Base-by-base conservation (phyloP, 2,329 filamentous ascomycete genomes). In the Calonectria montana region DNA sequence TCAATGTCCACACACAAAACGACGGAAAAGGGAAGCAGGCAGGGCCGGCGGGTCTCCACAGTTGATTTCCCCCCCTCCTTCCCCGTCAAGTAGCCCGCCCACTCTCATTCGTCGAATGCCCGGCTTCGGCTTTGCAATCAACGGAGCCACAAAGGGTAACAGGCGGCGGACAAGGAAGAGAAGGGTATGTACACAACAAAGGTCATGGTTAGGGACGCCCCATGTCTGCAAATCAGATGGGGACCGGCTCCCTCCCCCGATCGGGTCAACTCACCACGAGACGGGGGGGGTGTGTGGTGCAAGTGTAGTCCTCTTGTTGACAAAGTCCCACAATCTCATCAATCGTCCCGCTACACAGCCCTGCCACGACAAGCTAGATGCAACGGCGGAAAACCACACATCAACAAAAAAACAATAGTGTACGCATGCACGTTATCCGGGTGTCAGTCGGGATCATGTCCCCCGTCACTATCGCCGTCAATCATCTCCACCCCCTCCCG, bases 51-150 rank as follows among this genome's bases (percentile, higher is more conserved):
- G 23, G 13, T 23, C 68, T 55, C 64, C 55, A 69, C 65, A 41
- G 35, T 39, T 35, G 25, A 31, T 23, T 37, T 41, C 21, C 21
- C 35, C 21, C 15, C 45, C 35, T 21, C 57, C 29, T 18, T 29
- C 41, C 63, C 70, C 70, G 63, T 35, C 31, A 35, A 35, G 13
- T 35, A n/a, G 31, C 71, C 67, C n/a, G 59, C 70, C 73, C 67
- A 67, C 62, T 43, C n/a, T 50, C n/a, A 59, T 41, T 47, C 57
- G 67, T 78, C 77, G 73, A 78, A 78, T 78, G 50, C 73, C 74
- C 77, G 37, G 25, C 66, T 62, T 75, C 65, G 69, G 67, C 74
- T 78, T 79, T 78, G 74, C 75, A 78, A 78, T 79, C 70, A 70
- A 63, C 35, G 67, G 31, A 12, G 29, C 53, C 59, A 37, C 39